These are phyloP conservation scores for Botrytis paeoniae DNA, from an alignment of 2,329 filamentous ascomycete species.

Conservation along the genomic window DNA sequence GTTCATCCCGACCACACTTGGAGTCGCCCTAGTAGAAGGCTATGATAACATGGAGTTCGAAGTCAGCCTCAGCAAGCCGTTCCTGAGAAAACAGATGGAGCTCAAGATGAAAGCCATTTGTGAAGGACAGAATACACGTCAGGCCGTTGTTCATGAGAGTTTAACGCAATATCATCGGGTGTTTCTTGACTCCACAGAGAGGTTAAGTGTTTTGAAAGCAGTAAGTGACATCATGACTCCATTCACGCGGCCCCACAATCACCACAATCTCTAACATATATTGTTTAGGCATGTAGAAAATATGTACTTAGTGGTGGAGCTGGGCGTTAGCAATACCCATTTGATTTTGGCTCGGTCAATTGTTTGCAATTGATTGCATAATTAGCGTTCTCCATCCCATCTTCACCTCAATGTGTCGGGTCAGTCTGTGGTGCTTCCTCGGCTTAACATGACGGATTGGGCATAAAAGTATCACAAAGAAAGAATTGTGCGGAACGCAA, in stretches of 20 bases:
- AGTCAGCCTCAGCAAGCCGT: slow-evolving; percentile 90
- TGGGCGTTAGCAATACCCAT: slow-evolving; percentile 24
- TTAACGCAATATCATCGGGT: slow-evolving; percentile 83
- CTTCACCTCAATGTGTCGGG: neutral
- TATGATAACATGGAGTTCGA: slow-evolving; percentile 94
- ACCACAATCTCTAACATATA: slow-evolving; percentile 20
- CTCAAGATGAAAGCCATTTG: slow-evolving; percentile 95
- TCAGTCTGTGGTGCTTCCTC: slow-evolving; percentile 7
- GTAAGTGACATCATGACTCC: slow-evolving; percentile 45
- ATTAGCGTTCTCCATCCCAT: neutral
- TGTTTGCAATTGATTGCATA: slow-evolving; percentile 5
- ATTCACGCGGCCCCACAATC: slow-evolving; percentile 2
- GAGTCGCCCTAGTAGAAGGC: slow-evolving; percentile 86
- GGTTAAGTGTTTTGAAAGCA: slow-evolving; percentile 63
- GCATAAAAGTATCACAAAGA: neutral
- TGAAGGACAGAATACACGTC: slow-evolving; percentile 73
- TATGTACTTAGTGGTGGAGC: slow-evolving; percentile 34
- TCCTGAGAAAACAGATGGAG: slow-evolving; percentile 97
- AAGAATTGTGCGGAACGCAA: neutral
- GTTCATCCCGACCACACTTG: slow-evolving; percentile 89
- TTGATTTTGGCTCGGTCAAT: neutral
- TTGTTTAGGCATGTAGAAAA: slow-evolving; percentile 34
- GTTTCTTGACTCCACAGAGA: slow-evolving; percentile 76
- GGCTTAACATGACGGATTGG: slow-evolving; percentile 1
- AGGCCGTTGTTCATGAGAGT: slow-evolving; percentile 76